phyloP scores from a whole-genome alignment of 768 basidiomycete species.

The Xerocomus spinulosus region DNA sequence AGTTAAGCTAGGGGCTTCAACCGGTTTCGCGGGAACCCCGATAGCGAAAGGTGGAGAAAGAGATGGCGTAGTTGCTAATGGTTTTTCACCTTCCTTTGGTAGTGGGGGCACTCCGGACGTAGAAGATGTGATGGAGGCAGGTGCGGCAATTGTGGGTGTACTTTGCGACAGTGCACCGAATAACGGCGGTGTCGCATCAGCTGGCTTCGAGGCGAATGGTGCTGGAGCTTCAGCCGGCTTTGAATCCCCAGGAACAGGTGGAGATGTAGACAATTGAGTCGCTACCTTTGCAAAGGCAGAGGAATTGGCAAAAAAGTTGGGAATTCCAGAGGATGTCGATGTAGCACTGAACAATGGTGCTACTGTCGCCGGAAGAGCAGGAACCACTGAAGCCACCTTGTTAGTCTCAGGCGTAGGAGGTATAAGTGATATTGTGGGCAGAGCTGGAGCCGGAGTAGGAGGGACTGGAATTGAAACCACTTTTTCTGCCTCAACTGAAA shows the following conservation, averaged over 20 bases:
- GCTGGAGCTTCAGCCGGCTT: constrained; percentile 4
- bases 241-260: constrained; percentile 13
- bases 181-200: constrained; percentile 5
- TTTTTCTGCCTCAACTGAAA: constrained; percentile 12
- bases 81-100: constrained; percentile 18
- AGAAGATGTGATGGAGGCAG: constrained; percentile 3
- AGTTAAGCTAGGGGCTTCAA: constrained; percentile 11
- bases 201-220: constrained; percentile 2
- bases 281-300: constrained; percentile 40
- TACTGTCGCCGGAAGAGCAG: constrained; percentile 2
- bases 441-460: constrained; percentile 8
- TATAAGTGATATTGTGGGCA: constrained; percentile 20
- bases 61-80: constrained; percentile 5
- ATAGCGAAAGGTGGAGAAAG: constrained; percentile 28
- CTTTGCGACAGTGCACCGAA: constrained; percentile 12
- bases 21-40: constrained; percentile 19
- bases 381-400: constrained; percentile 14
- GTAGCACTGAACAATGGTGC: constrained; percentile 3
- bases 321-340: constrained; percentile 33
- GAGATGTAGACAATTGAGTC: constrained; percentile 20
- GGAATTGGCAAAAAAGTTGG: constrained; percentile 63
- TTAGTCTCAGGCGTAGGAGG: constrained; percentile 25
- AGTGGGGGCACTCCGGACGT: constrained; percentile 4
- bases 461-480: constrained; percentile 13
- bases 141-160: constrained; percentile 1